Evolutionary conservation across 257 asterid species (phyloP).

Genomic region (Rauvolfia tetraphylla): DNA sequence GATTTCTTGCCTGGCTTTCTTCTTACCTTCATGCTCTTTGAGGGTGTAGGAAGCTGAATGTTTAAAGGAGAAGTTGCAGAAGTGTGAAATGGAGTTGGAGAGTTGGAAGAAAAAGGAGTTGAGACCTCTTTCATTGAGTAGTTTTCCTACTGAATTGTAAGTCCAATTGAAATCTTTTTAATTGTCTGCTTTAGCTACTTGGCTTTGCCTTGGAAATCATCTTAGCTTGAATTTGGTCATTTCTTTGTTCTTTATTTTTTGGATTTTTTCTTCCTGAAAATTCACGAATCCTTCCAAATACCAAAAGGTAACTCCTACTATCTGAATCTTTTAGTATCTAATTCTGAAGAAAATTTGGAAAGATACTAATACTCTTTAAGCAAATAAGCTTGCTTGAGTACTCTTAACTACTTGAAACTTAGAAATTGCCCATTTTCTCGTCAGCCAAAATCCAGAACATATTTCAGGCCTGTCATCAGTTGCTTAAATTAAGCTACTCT

Average conservation of each 20-base stretch:
- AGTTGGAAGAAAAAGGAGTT: constrained; percentile 49
- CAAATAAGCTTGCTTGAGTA: background rate
- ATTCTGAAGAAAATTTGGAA: background rate
- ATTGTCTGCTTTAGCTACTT: background rate
- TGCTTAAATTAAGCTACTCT: too few species aligned
- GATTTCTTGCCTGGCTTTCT: background rate
- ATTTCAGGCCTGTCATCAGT: too few species aligned
- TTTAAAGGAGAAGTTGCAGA: constrained; percentile 56
- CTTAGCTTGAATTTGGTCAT: background rate
- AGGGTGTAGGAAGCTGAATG: constrained; percentile 52
- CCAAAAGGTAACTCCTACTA: background rate
- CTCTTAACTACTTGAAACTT: background rate
- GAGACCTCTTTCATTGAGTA: constrained; percentile 50
- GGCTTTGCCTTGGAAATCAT: background rate
- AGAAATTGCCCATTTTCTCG: background rate
- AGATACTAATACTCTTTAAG: background rate
- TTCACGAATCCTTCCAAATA: background rate
- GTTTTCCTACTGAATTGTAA: constrained; percentile 51
- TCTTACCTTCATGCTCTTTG: constrained; percentile 9
- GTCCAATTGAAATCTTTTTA: constrained; percentile 24
- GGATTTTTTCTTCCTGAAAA: background rate
- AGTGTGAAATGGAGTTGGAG: constrained; percentile 51
- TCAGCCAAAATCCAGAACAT: background rate
- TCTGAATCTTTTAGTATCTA: background rate
- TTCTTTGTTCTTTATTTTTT: background rate